A percentile compares a stretch with the other conserved stretches of the same genome.
Evolutionary conservation across 2,329 filamentous ascomycete species (phyloP).

Genomic region (Neofusicoccum cordaticola): DNA sequence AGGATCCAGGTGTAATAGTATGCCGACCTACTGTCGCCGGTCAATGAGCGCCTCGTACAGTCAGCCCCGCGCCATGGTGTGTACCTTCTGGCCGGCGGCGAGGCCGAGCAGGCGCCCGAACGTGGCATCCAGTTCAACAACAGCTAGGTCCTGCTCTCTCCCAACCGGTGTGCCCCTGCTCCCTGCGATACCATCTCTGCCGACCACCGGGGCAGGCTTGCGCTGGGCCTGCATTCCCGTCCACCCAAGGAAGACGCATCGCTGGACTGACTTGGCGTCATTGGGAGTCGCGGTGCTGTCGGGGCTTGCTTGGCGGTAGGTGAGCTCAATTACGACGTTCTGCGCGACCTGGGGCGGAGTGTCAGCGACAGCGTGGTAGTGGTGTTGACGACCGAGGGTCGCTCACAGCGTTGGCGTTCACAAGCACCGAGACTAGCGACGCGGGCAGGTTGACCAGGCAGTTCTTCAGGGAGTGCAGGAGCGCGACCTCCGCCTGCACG

Average conservation of each 20-base stretch:
- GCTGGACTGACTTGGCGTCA: slow-evolving; percentile 47
- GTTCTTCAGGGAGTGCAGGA: slow-evolving; percentile 79
- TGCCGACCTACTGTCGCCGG: slow-evolving; percentile 47
- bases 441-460: slow-evolving; percentile 91
- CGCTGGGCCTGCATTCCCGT: slow-evolving; percentile 96
- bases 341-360: slow-evolving; percentile 66
- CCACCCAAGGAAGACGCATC: slow-evolving; percentile 88
- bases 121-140: slow-evolving; percentile 84
- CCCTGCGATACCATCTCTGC: slow-evolving; percentile 68
- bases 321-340: slow-evolving; percentile 93
- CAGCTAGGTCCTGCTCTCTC: slow-evolving; percentile 71
- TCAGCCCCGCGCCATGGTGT: not conserved
- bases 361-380: slow-evolving; percentile 48
- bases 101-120: slow-evolving; percentile 76
- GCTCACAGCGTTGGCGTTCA: slow-evolving; percentile 85
- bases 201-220: slow-evolving; percentile 68
- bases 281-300: slow-evolving; percentile 35
- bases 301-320: slow-evolving; percentile 62
- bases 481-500: slow-evolving; percentile 75
- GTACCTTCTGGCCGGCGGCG: slow-evolving; percentile 74
- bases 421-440: slow-evolving; percentile 76
- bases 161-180: slow-evolving; percentile 54
- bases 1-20: slow-evolving; percentile 80
- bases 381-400: not conserved
- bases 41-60: slow-evolving; percentile 7